Percentiles rank a stretch among this genome's conserved stretches.
Conservation (phyloP, 2,329 filamentous ascomycete species). For the Penicillium vulpinum region DNA sequence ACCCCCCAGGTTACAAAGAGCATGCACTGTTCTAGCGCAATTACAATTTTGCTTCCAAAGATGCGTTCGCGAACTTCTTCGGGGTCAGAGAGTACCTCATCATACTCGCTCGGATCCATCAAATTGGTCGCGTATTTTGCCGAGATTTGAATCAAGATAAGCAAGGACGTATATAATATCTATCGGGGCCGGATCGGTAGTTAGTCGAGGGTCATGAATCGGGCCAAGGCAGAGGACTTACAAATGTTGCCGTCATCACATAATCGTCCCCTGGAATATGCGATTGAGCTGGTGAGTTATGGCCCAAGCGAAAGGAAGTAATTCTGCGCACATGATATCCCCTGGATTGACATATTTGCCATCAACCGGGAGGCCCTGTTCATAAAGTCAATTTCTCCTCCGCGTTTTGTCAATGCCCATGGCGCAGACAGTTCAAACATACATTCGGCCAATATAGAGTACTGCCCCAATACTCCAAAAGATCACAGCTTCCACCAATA, state of each 20-base stretch:
- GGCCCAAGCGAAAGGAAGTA: not conserved
- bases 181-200: conserved; percentile 8
- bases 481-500: conserved; percentile 29
- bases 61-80: conserved; percentile 46
- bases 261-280: conserved; percentile 35
- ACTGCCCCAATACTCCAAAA: conserved; percentile 35
- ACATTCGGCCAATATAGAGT: conserved; percentile 33
- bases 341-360: not conserved
- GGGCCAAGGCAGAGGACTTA: conserved; percentile 20
- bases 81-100: conserved; percentile 33
- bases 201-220: not conserved
- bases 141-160: conserved; percentile 42
- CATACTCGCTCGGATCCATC: conserved; percentile 39
- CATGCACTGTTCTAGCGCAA: conserved; percentile 53
- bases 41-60: conserved; percentile 51
- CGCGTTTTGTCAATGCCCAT: not conserved
- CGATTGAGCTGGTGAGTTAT: not conserved
- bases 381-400: not conserved
- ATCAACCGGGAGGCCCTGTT: not conserved
- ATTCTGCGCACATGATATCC: not conserved
- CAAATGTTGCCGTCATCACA: conserved; percentile 40
- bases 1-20: conserved; percentile 51
- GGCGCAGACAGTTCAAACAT: conserved; percentile 2
- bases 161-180: conserved; percentile 36
- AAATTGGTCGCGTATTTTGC: conserved; percentile 41